These are phyloP conservation scores for Anthracocystis panici-leucophaei DNA, from an alignment of 1,284 basidiomycete genomes.

Conservation along the genomic window DNA sequence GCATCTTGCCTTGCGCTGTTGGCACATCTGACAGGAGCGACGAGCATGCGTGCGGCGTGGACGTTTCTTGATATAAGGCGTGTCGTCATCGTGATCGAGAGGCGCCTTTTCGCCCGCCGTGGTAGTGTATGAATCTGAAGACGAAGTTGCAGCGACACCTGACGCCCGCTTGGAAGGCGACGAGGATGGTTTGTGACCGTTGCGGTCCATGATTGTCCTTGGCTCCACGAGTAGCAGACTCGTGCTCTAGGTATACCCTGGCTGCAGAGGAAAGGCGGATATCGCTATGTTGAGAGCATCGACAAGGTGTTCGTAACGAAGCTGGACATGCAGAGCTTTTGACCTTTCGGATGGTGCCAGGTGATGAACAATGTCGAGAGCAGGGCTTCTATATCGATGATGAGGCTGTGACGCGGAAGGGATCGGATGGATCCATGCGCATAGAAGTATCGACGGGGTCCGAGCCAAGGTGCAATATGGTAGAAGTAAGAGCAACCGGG, in stretches of 20 bases:
- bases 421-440: too few species aligned
- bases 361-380: too few species aligned
- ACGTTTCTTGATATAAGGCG: constrained; percentile 36
- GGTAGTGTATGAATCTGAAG: neutral
- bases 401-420: too few species aligned
- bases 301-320: too few species aligned
- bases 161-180: neutral
- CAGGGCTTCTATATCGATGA: too few species aligned
- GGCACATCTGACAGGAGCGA: constrained; percentile 50
- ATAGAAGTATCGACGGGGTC: too few species aligned
- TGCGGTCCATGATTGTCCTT: neutral
- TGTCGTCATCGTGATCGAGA: constrained; percentile 11
- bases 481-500: too few species aligned
- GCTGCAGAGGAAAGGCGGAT: neutral
- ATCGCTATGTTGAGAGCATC: too few species aligned
- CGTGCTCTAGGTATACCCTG: neutral
- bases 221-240: too few species aligned
- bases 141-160: neutral
- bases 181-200: neutral
- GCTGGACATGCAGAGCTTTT: too few species aligned
- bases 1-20: constrained; percentile 50
- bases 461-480: too few species aligned
- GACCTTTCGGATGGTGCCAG: too few species aligned
- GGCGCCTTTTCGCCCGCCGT: neutral
- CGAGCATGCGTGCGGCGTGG: constrained; percentile 44